Conservation (phyloP, 306 rosid genomes). For the Prunus mume region DNA sequence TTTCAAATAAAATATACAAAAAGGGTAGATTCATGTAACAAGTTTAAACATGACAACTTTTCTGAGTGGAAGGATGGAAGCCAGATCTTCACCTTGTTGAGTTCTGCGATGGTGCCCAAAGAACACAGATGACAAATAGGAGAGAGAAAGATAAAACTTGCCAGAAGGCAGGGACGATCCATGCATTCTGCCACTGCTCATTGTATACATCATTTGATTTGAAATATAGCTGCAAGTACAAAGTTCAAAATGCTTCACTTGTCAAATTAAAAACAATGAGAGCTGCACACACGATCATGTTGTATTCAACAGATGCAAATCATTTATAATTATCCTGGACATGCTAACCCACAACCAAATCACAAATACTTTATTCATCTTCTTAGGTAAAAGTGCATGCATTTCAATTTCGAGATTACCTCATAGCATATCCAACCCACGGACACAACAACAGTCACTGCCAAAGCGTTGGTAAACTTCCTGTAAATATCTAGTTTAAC, state of each 20-base stretch:
- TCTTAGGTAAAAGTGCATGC: neutral
- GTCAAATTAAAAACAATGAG: neutral
- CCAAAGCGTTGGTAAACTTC: conserved; percentile 93
- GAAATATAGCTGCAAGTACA: conserved; percentile 69
- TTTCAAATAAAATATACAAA: neutral
- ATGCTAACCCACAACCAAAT: neutral
- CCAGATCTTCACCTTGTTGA: conserved; percentile 61
- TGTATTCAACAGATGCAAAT: neutral
- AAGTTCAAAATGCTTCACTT: neutral
- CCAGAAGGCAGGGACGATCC: conserved; percentile 98
- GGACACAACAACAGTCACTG: conserved; percentile 80
- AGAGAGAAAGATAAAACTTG: conserved; percentile 88
- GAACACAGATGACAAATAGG: conserved; percentile 68
- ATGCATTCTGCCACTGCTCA: conserved; percentile 87
- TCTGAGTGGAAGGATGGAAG: neutral
- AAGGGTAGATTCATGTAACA: neutral
- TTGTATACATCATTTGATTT: conserved; percentile 80
- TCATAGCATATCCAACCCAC: conserved; percentile 97
- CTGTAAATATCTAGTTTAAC: conserved; percentile 87
- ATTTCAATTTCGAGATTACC: conserved; percentile 45
- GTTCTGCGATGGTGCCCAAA: conserved; percentile 95
- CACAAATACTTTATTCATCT: neutral
- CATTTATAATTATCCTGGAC: neutral
- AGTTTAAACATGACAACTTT: neutral
- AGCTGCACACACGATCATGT: neutral